A percentile compares a stretch with the other conserved stretches of the same genome.
Evolutionary conservation across 2,329 filamentous ascomycete species (phyloP).

Genomic region (Fusarium guadeloupense): DNA sequence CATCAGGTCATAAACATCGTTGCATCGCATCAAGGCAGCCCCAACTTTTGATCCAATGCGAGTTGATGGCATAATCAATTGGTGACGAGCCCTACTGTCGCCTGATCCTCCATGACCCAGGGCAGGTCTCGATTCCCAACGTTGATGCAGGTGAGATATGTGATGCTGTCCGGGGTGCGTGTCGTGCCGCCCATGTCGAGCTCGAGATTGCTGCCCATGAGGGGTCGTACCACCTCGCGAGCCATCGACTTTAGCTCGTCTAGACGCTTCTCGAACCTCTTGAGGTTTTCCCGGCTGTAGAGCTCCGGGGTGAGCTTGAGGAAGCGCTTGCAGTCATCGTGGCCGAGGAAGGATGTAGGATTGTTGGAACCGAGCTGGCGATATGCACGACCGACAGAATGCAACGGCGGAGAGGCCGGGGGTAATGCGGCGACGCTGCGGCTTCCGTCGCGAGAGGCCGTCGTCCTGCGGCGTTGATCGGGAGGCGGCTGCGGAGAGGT

Average conservation of each 20-base stretch:
- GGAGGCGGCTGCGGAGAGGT: constrained; percentile 70
- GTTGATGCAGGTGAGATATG: constrained; percentile 62
- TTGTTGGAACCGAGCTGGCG: constrained; percentile 74
- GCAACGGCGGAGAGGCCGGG: constrained; percentile 57
- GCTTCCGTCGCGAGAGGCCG: constrained; percentile 43
- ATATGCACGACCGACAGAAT: constrained; percentile 77
- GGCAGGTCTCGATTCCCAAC: constrained; percentile 61
- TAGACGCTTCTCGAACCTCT: constrained; percentile 84
- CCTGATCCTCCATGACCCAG: constrained; percentile 55
- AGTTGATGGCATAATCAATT: constrained; percentile 10
- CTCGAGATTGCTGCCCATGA: constrained; percentile 87
- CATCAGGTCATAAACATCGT: constrained; percentile 39
- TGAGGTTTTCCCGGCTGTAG: constrained; percentile 86
- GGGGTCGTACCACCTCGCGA: constrained; percentile 80
- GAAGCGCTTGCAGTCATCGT: constrained; percentile 91
- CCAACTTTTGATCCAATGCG: constrained; percentile 9
- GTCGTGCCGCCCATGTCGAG: constrained; percentile 69
- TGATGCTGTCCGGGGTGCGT: constrained; percentile 54
- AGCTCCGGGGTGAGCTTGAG: constrained; percentile 83
- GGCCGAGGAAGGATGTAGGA: constrained; percentile 72
- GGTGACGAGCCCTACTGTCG: constrained; percentile 21
- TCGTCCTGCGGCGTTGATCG: constrained; percentile 42
- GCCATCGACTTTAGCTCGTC: constrained; percentile 90
- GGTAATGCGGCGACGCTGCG: constrained; percentile 49
- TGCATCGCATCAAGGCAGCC: constrained; percentile 32